phyloP scores from a whole-genome alignment of 2,329 filamentous ascomycete genomes.

The Fusarium pilosicola region DNA sequence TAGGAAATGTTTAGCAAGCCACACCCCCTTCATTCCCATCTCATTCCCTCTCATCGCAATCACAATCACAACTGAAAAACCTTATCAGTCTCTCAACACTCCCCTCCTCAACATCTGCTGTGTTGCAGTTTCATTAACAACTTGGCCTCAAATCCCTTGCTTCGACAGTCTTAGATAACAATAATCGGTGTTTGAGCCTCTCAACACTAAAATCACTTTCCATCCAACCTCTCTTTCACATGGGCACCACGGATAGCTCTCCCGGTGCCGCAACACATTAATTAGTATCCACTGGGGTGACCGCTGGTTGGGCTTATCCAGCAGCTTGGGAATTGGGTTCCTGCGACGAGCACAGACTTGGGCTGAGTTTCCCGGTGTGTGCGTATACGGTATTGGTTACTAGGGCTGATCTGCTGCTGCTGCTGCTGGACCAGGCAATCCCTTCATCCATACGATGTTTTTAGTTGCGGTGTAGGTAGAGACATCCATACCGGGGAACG shows the following conservation, averaged over 20 bases:
- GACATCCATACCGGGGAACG: slow-evolving; percentile 14
- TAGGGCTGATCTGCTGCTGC: slow-evolving; percentile 13
- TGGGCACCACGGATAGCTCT: slow-evolving; percentile 16
- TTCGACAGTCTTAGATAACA: slow-evolving; percentile 12
- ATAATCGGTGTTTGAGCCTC: background rate
- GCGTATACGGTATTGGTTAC: background rate
- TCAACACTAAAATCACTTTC: slow-evolving; percentile 22
- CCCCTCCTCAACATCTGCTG: slow-evolving; percentile 18
- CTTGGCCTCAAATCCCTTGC: slow-evolving; percentile 4
- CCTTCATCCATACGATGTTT: slow-evolving; percentile 6
- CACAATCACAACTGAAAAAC: background rate
- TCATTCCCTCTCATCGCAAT: background rate
- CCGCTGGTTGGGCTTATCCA: slow-evolving; percentile 25
- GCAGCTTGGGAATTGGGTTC: slow-evolving; percentile 38
- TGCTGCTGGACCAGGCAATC: slow-evolving; percentile 21
- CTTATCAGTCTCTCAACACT: slow-evolving; percentile 31
- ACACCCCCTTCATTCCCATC: slow-evolving; percentile 23
- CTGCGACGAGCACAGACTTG: slow-evolving; percentile 32
- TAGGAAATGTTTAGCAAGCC: slow-evolving; percentile 18
- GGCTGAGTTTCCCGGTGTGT: slow-evolving; percentile 9
- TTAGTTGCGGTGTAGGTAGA: slow-evolving; percentile 32
- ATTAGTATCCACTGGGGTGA: slow-evolving; percentile 30
- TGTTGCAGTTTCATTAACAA: background rate
- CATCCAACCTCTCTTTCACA: slow-evolving; percentile 32
- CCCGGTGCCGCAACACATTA: slow-evolving; percentile 18